Evolutionary conservation across 441 rosid species (phyloP), one percentile per base, ranked within the genome.

Genomic region (Hura crepitans): DNA sequence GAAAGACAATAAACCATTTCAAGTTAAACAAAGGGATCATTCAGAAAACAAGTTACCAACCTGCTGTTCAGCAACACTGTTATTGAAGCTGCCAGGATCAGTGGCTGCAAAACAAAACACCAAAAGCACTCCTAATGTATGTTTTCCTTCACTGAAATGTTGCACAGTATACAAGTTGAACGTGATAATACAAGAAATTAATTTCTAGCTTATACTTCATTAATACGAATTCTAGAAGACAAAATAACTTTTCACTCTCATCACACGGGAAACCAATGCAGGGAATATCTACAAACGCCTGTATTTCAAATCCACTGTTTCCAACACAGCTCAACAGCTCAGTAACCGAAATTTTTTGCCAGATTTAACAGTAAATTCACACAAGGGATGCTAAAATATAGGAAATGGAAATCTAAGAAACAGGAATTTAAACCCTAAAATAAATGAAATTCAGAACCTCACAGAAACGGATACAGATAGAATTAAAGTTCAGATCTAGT

Each of bases 21-120:
- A 56, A 55, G 39, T 47, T 47, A 9, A 47, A 2, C 0, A 5
- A 28, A 33, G 0, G 10, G 6, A 31, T 18, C 49, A 28, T 63
- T 46, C 27, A 39, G 63, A 43, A 25, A 59, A 46, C 4, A 37
- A 62, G 58, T 27, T 39, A 78, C 82, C 22, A 75, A 93, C 97
- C 98, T 93, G 96, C 76, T 93, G 90, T 66, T 86, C 98, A 42
- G 93, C 89, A 74, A 93, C 95, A 80, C 93, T 93, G 60, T 93
- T 91, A 79, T 93, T 93, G 84, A 93, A 93, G 85, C 96, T 89
- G 49, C 89, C 91, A 12, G 93, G 87, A 87, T 93, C 98, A 81
- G 93, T 78, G 68, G 82, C 98, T 91, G 88, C 86, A 84, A 78
- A 65, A 69, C 53, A 54, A 42, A 79, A 75, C 37, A 31, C 31